Evolutionary conservation across 768 basidiomycete genomes (phyloP).

Genomic region (Tricholoma sp.): DNA sequence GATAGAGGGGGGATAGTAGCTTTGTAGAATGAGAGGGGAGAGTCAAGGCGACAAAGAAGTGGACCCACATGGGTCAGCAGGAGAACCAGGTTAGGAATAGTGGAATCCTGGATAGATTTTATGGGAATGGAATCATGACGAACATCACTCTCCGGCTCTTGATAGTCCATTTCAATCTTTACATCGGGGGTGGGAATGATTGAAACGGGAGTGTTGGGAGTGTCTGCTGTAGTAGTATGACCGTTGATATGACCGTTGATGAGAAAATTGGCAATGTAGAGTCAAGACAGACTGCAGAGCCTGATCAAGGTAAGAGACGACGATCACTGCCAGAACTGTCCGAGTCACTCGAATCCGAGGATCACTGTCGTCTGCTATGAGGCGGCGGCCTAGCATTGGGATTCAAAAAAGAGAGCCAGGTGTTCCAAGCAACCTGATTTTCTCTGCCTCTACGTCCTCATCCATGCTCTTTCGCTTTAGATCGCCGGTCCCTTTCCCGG

Average conservation of each 20-base stretch:
- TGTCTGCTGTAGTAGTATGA: constrained; percentile 40
- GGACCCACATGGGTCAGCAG: constrained; percentile 48
- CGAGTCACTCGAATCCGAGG: constrained; percentile 73
- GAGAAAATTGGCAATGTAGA: constrained; percentile 6
- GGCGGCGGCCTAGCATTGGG: constrained; percentile 30
- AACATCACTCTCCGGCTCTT: constrained; percentile 63
- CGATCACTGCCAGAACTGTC: constrained; percentile 79
- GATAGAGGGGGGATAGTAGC: constrained; percentile 39
- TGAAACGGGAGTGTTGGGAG: constrained; percentile 57
- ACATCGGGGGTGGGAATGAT: constrained; percentile 42
- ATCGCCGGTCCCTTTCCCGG: constrained; percentile 78
- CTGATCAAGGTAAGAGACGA: constrained; percentile 12
- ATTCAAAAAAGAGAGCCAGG: constrained; percentile 63
- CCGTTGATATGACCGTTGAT: constrained; percentile 12
- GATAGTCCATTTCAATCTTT: constrained; percentile 59
- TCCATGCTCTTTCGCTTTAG: constrained; percentile 95
- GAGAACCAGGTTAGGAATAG: constrained; percentile 36
- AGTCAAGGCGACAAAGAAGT: constrained; percentile 13
- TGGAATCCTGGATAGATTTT: constrained; percentile 34
- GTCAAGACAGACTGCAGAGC: constrained; percentile 6
- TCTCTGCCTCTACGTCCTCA: constrained; percentile 92
- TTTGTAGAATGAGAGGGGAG: constrained; percentile 24
- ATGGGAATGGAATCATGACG: constrained; percentile 53
- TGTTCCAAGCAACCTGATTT: constrained; percentile 87
- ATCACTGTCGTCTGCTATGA: constrained; percentile 59